Conservation (phyloP, 768 basidiomycete species). For the Candolleomyces efflorescens region DNA sequence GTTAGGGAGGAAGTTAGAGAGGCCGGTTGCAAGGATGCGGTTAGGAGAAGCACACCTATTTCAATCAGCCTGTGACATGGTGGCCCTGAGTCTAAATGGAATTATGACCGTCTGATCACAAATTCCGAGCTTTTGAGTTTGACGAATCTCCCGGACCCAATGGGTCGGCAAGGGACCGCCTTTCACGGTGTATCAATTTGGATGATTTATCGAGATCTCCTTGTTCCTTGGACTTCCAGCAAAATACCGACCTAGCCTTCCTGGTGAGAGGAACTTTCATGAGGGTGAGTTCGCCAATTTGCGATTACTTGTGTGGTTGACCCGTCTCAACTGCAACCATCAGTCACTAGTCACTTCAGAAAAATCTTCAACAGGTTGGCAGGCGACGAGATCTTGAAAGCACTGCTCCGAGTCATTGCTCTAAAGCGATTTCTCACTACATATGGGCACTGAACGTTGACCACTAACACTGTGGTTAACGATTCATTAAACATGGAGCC, state of each 20-base stretch:
- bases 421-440: too few species aligned
- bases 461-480: too few species aligned
- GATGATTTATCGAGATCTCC: not conserved
- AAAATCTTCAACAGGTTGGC: too few species aligned
- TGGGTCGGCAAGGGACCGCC: slow-evolving; percentile 5
- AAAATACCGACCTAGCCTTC: too few species aligned
- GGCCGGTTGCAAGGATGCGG: not conserved
- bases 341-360: not conserved
- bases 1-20: not conserved
- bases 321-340: not conserved
- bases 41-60: not conserved
- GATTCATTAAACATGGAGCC: too few species aligned
- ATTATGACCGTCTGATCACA: slow-evolving; percentile 4
- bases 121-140: not conserved
- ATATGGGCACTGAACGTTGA: too few species aligned
- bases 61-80: slow-evolving; percentile 4
- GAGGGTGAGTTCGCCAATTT: not conserved
- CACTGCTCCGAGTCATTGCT: too few species aligned
- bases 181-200: not conserved
- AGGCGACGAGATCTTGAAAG: too few species aligned
- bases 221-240: too few species aligned
- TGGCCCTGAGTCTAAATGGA: slow-evolving; percentile 9
- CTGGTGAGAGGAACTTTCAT: too few species aligned
- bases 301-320: not conserved
- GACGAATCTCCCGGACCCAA: not conserved